Evolutionary conservation across 2,329 filamentous ascomycete genomes (phyloP), one percentile per base, ranked within the genome.

Genomic region (Neofusicoccum parvum): DNA sequence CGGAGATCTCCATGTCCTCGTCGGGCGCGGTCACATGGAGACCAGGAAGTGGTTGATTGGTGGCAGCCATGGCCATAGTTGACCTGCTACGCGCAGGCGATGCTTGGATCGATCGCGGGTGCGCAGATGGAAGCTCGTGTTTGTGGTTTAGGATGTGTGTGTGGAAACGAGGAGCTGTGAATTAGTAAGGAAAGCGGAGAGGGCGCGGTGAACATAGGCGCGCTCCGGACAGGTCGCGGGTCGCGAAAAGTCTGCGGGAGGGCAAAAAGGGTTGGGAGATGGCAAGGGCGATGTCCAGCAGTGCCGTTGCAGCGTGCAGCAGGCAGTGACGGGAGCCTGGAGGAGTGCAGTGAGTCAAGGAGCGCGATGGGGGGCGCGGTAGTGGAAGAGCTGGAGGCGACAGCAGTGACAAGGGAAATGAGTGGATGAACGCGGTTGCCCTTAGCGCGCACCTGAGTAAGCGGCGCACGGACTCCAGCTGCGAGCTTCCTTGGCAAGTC

Each of bases 1-100:
- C 80, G 48, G 83, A 80, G 71, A 88, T 79, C 68, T 87, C 85
- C 85, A 87, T 87, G 64, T 81, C 81, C 70, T 86, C 84, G 58
- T 80, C 79, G 63, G 78, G 75, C 3, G 75, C 76, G 36, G 78
- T 70, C 2, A 76, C 67, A 43, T 77, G 72, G 46, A 78, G 68
- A 48, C 68, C 67, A 45, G 70, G 68, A 46, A 62, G 46, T 20
- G 58, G 3, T 49, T 67, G 66, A 37, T 62, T 48, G 17, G 43
- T 36, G 34, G 64, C 56, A 62, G 66, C 58, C 50, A 64, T 64
- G 45, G 66, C 64, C 59, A 66, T 67, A 34, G 41, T 59, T 50
- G 48, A 53, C 49, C 51, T 14, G 39, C 32, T 48, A 32, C 17
- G 32, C 11, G 34, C 15, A 39, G 10, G 39, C 4, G 34, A 14